phyloP scores from a whole-genome alignment of 2,329 filamentous ascomycete genomes.

The Aspergillus pseudoviridinutans region DNA sequence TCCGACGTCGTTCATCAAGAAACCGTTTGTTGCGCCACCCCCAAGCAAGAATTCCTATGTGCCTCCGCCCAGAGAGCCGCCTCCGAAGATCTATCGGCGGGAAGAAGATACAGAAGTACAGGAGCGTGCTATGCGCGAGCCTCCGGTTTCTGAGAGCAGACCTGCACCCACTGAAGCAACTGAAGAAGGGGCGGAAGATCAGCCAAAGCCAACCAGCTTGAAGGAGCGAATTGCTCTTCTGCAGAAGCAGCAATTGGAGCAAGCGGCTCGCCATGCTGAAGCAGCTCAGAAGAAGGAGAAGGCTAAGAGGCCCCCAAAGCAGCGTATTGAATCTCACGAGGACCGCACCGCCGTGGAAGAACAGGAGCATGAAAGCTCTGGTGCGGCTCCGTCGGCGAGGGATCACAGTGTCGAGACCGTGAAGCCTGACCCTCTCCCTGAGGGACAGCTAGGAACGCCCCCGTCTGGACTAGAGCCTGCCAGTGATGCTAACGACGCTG shows the following conservation, averaged over 20 bases:
- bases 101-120: constrained; percentile 70
- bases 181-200: constrained; percentile 62
- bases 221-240: constrained; percentile 94
- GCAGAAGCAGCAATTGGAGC: constrained; percentile 90
- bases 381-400: constrained; percentile 30
- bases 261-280: constrained; percentile 77
- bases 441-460: constrained; percentile 29
- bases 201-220: constrained; percentile 85
- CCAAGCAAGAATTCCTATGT: constrained; percentile 90
- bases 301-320: constrained; percentile 70
- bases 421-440: constrained; percentile 33
- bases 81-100: constrained; percentile 73
- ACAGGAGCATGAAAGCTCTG: constrained; percentile 25
- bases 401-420: constrained; percentile 35
- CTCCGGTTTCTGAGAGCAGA: constrained; percentile 30
- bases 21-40: constrained; percentile 92
- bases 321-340: constrained; percentile 51
- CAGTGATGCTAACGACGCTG: constrained; percentile 63
- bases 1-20: constrained; percentile 77
- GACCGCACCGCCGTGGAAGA: constrained; percentile 24
- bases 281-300: constrained; percentile 79
- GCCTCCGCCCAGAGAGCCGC: constrained; percentile 67
- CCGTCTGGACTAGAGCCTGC: constrained; percentile 49
- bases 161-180: constrained; percentile 41
- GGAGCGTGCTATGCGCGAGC: constrained; percentile 31